Evolutionary conservation across 306 rosid genomes (phyloP), one percentile per base, ranked within the genome.

Genomic region (Sechiopsis laciniata): DNA sequence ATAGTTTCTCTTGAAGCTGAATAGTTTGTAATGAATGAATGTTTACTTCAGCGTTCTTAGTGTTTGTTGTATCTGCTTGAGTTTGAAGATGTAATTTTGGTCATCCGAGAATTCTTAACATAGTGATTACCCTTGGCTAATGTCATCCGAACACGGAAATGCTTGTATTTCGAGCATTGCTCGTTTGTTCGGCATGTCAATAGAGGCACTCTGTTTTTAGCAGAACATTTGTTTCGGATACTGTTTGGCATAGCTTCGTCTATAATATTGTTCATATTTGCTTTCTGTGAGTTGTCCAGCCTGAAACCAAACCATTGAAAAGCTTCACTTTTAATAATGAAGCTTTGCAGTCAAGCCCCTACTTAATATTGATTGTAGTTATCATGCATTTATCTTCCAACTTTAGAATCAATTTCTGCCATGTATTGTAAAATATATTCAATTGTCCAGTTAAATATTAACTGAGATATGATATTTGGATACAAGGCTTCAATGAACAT

Each of bases 11-110:
- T 65, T 55, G 54, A 61, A 78, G 71, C 75, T 46, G 80, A 84
- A 85, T 80, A 82, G 80, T 32, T 76, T 83, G 74, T 73, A 79
- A 79, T 55, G 78, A 51, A 50, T 22, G 12, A 48, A 22, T 42
- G 82, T 22, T 16, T 40, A 46, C 67, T 75, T 65, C 72, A 60
- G 17, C 64, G 55, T 76, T 64, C 52, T 78, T 51, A 54, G 77
- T 77, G 84, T 74, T 72, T 67, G 72, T 46, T 68, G 73, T 68
- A 46, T 68, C 52, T 35, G 56, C 19, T 46, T 48, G 73, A 68
- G 73, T 26, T 46, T 68, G 57, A 46, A 67, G 11, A 13, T 67
- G 55, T 46, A 21, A 45, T 45, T 21, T 67, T 67, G 56, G 17
- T 46, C 56, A 6, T 67, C 12, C 4, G 20, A 19, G 55, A 42